Percentiles rank a stretch among this genome's conserved stretches.
These are phyloP conservation scores for Aspergillus persii DNA, from an alignment of 2,329 filamentous ascomycete species.

Conservation along the genomic window DNA sequence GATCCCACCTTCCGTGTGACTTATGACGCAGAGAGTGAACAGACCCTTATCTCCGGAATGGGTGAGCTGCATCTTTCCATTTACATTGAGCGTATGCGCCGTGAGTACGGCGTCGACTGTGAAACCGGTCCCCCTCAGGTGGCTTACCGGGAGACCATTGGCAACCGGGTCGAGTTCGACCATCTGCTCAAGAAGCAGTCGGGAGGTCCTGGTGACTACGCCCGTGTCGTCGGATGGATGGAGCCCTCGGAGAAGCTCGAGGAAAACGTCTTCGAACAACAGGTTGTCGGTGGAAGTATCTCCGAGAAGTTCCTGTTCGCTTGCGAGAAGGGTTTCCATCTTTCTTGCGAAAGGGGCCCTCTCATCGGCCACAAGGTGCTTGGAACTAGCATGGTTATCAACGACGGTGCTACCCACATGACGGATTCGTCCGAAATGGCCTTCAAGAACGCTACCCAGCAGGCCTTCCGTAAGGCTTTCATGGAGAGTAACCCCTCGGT, in stretches of 20 bases:
- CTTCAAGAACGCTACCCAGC: conserved; percentile 90
- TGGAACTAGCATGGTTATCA: conserved; percentile 84
- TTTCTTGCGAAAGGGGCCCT: conserved; percentile 79
- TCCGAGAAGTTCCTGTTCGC: conserved; percentile 94
- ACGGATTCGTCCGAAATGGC: conserved; percentile 97
- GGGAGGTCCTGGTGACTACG: conserved; percentile 92
- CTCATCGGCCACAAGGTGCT: conserved; percentile 91
- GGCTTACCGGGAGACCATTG: conserved; percentile 93
- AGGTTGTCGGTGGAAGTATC: conserved; percentile 85
- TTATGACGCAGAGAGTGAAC: conserved; percentile 86
- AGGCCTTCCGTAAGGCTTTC: conserved; percentile 96
- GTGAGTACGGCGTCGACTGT: conserved; percentile 96
- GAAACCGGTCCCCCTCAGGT: conserved; percentile 95
- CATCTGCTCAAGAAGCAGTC: conserved; percentile 93
- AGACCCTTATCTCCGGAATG: conserved; percentile 99
- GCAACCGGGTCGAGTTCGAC: conserved; percentile 77
- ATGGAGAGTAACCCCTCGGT: conserved; percentile 75
- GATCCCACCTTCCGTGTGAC: conserved; percentile 96
- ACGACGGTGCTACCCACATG: conserved; percentile 94
- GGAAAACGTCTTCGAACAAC: conserved; percentile 79
- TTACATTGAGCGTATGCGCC: conserved; percentile 93
- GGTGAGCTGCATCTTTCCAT: conserved; percentile 95
- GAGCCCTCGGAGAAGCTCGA: conserved; percentile 75
- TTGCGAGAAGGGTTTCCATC: conserved; percentile 90
- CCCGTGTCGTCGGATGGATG: conserved; percentile 86